Percentiles rank a stretch among this genome's conserved stretches.
Conservation (phyloP, 192 early-diverging fungal species). For the Entomortierella lignicola region DNA sequence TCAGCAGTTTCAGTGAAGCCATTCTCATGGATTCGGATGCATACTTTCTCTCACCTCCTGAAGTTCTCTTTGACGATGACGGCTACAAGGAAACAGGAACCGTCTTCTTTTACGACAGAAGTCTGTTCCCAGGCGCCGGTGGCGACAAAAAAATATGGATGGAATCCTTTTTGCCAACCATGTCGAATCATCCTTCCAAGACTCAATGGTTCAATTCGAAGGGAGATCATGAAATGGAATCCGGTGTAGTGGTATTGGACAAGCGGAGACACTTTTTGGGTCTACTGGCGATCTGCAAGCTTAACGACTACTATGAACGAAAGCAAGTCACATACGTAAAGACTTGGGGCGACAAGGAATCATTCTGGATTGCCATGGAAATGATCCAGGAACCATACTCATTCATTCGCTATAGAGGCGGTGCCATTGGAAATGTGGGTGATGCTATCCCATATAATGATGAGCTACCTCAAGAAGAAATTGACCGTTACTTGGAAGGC, state of each 20-base stretch:
- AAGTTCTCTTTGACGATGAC: constrained; percentile 61
- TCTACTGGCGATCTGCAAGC: constrained; percentile 65
- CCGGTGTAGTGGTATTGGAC: constrained; percentile 69
- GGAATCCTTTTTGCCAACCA: constrained; percentile 59
- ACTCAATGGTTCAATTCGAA: constrained; percentile 54
- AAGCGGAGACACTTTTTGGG: constrained; percentile 63
- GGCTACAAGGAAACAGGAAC: constrained; percentile 60
- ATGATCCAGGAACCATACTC: constrained; percentile 66
- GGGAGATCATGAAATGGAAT: constrained; percentile 71
- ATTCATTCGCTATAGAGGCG: constrained; percentile 61
- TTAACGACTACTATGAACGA: constrained; percentile 62
- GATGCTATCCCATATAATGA: constrained; percentile 48
- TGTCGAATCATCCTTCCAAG: constrained; percentile 53
- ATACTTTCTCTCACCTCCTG: constrained; percentile 68
- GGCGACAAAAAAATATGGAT: constrained; percentile 59
- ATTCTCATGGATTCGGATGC: constrained; percentile 81
- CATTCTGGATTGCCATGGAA: constrained; percentile 76
- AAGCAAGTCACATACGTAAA: constrained; percentile 57
- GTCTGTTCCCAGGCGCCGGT: constrained; percentile 45
- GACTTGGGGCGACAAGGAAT: constrained; percentile 74
- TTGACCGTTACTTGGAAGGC: constrained; percentile 30
- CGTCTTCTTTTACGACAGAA: constrained; percentile 74
- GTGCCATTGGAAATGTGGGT: constrained; percentile 62
- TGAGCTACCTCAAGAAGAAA: constrained; percentile 27
- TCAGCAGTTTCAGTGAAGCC: constrained; percentile 66